Base-by-base conservation (phyloP, 2,329 filamentous ascomycete species). In the Hirsutella rhossiliensis region DNA sequence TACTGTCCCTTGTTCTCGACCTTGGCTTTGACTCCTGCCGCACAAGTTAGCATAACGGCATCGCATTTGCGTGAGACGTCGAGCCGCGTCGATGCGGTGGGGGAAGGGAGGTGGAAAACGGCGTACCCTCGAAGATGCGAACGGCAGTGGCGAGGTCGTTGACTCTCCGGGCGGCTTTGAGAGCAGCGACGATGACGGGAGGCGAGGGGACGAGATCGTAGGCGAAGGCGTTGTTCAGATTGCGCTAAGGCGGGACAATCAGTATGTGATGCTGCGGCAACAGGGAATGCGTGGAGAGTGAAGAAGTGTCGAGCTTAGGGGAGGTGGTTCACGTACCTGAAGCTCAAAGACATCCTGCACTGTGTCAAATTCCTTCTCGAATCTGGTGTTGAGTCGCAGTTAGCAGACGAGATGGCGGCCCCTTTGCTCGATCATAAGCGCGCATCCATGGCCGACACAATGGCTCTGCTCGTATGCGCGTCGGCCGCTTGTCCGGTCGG, bases 301-400 rank as follows among this genome's bases (percentile, higher is more conserved):
- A 9, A 27, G 23, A 27, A 9, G 6, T 27, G 23, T 23, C 23
- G 23, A 23, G 23, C 7, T 23, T 23, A 7, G 23, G 23, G 23
- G 7, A 23, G 23, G 23, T 7, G 4, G 23, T 27, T 39, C 48
- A 64, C 76, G 63, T 81, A 95, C 89, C 87, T 96, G 89, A 63
- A 98, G 87, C 82, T 98, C 92, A 69, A 98, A 98, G 63, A 97
- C 90, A 73, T 98, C 92, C 72, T 97, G 87, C 54, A 98, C 92
- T 62, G 72, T 71, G 52, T 98, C 90, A 64, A 98, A 98, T 73
- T 98, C 92, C 80, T 96, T 96, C 80, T 98, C 92, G 64, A 94
- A 98, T 74, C 92, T 98, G 65, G 61, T 43, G 32, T 8, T 3
- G 17, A 17, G 6, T n/a, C n/a, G n/a, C 19, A 11, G 41, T 46